A percentile compares a stretch with the other conserved stretches of the same genome.
Evolutionary conservation across 371 early-diverging fungal genomes (phyloP).

Genomic region (Lichtheimia corymbifera): DNA sequence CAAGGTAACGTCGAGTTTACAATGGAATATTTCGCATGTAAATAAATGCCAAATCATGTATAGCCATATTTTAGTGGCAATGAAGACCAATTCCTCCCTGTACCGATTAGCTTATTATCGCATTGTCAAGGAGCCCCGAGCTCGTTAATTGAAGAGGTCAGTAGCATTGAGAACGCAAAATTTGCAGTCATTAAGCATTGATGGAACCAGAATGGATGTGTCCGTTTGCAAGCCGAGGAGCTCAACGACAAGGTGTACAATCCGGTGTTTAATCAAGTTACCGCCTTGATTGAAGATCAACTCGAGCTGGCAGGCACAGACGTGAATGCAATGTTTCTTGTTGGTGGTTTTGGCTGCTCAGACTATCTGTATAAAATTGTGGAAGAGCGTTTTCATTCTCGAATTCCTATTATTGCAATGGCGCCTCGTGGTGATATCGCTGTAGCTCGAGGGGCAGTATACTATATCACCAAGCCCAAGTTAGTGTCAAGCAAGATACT

Average conservation of each 20-base stretch:
- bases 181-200: neutral
- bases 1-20: constrained; percentile 29
- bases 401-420: constrained; percentile 15
- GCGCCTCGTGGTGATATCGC: constrained; percentile 32
- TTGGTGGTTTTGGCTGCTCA: constrained; percentile 59
- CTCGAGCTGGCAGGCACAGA: constrained; percentile 24
- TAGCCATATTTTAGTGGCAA: constrained; percentile 60
- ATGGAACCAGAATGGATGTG: constrained; percentile 26
- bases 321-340: constrained; percentile 44
- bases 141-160: neutral
- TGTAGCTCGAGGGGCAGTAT: constrained; percentile 30
- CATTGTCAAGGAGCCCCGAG: neutral
- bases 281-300: constrained; percentile 39
- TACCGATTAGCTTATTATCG: neutral
- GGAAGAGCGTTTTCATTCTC: constrained; percentile 25
- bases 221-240: constrained; percentile 36
- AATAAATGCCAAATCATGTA: neutral
- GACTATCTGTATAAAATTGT: constrained; percentile 42
- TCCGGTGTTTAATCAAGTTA: constrained; percentile 44
- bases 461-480: constrained; percentile 15
- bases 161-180: neutral
- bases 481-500: constrained; percentile 17
- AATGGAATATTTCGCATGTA: no score
- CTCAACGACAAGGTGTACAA: constrained; percentile 41
- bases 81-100: constrained; percentile 41